Percentiles rank a stretch among this genome's conserved stretches.
Evolutionary conservation across 306 rosid genomes (phyloP).

Genomic region (Parietaria judaica): DNA sequence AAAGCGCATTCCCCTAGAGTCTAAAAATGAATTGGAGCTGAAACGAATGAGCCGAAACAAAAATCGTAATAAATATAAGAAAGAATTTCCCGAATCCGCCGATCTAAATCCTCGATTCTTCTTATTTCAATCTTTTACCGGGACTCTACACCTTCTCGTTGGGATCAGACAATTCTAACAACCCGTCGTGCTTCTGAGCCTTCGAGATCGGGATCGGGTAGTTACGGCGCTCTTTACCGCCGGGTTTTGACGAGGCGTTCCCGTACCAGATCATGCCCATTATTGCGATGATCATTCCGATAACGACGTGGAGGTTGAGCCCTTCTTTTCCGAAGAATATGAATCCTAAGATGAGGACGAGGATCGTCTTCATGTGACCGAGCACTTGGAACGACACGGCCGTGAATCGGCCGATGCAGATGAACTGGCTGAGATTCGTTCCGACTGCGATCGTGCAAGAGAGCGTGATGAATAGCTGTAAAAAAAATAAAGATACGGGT

Average conservation of each 20-base stretch:
- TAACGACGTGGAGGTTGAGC: conserved; percentile 48
- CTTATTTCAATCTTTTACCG: conserved; percentile 7
- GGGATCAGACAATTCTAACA: conserved; percentile 36
- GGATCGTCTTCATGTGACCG: conserved; percentile 80
- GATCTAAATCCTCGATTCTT: conserved; percentile 23
- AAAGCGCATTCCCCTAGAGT: conserved; percentile 14
- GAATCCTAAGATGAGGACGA: conserved; percentile 64
- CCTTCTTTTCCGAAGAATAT: conserved; percentile 79
- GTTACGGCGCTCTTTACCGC: conserved; percentile 57
- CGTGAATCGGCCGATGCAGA: conserved; percentile 78
- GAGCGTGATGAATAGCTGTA: conserved; percentile 57
- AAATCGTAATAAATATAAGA: conserved; percentile 25
- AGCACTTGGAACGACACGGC: conserved; percentile 78
- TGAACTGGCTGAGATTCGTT: conserved; percentile 80
- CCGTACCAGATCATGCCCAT: conserved; percentile 75
- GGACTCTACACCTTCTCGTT: conserved; percentile 40
- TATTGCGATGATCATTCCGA: conserved; percentile 66
- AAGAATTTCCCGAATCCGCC: conserved; percentile 29
- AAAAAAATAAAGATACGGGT: conserved; percentile 14
- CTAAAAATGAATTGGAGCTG: conserved; percentile 17
- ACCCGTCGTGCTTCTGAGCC: conserved; percentile 30
- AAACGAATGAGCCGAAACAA: conserved; percentile 5
- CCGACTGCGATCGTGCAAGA: conserved; percentile 79
- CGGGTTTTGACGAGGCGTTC: conserved; percentile 69
- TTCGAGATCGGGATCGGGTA: conserved; percentile 29